A percentile compares a stretch with the other conserved stretches of the same genome.
phyloP scores from a whole-genome alignment of 1,139 yeast species.

The Lodderomyces jiufengensis region DNA sequence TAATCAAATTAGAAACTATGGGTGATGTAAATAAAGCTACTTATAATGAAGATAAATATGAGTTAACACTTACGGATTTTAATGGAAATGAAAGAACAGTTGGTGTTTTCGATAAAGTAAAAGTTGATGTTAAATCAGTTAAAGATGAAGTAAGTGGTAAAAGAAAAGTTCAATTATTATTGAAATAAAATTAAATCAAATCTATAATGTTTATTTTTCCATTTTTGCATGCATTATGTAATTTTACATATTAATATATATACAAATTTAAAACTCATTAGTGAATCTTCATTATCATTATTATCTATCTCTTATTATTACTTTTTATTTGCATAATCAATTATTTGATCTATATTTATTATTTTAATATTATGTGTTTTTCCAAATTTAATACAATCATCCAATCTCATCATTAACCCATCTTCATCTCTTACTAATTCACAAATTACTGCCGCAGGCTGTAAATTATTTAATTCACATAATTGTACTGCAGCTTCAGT shows the following conservation, averaged over 20 bases:
- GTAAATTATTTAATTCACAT: slow-evolving; percentile 69
- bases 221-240: too few relatives aligned
- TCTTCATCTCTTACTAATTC: slow-evolving; percentile 92
- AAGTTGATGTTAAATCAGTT: slow-evolving; percentile 75
- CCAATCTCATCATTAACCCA: slow-evolving; percentile 93
- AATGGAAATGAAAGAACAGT: slow-evolving; percentile 47
- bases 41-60: slow-evolving; percentile 76
- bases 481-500: slow-evolving; percentile 96
- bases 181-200: slow-evolving; percentile 40
- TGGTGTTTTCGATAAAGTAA: slow-evolving; percentile 81
- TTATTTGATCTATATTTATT: slow-evolving; percentile 77
- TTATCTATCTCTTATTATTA: neutral
- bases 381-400: slow-evolving; percentile 76
- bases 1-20: slow-evolving; percentile 76
- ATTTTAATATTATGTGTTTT: slow-evolving; percentile 61
- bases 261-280: too few relatives aligned
- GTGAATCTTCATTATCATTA: neutral
- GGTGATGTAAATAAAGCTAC: slow-evolving; percentile 62
- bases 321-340: slow-evolving; percentile 41
- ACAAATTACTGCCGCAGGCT: slow-evolving; percentile 89
- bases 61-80: slow-evolving; percentile 51
- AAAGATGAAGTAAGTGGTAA: slow-evolving; percentile 88
- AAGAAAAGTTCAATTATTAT: slow-evolving; percentile 79
- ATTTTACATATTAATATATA: slow-evolving; percentile 1
- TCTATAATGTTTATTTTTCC: too few relatives aligned